Evolutionary conservation across 2,329 filamentous ascomycete species (phyloP), one percentile per base, ranked within the genome.

Genomic region (Penicillium polonicum): DNA sequence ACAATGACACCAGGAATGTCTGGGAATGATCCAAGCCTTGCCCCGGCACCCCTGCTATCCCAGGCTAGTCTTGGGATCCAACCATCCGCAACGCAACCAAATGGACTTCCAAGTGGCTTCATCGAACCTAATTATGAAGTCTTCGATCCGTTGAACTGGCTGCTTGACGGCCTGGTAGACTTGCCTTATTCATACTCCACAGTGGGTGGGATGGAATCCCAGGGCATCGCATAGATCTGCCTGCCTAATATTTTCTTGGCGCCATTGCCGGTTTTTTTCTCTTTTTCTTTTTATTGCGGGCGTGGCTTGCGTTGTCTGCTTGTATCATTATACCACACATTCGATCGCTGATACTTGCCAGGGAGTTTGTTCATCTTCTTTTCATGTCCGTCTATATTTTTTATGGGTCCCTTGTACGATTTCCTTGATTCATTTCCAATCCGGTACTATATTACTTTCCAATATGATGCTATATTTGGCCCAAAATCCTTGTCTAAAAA

Each of bases 131-230:
- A 86, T 66, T 92, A 92, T 73, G 90, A 96, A 72, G 91, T 95
- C 60, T 96, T 96, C 70, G 92, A 96, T 75, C 91, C 92, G 1
- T 82, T 96, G 68, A 91, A 93, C 73, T 97, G 92, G 92, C 91
- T 96, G 80, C 79, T 97, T 59, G 92, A 97, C 72, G 90, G 90
- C 15, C 80, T 93, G 35, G 81, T 94, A 59, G 89, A 92, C 70
- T 89, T 93, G 70, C 90, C 90, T 62, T 92, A 88, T 70, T 82
- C 80, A 12, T 88, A 84, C 67, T 79, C 82, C 38, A 84, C 88
- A 60, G 70, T 80, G 57, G 76, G 78, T 33, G 79, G 78, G 4
- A 68, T 82, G 57, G 80, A 81, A 60, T 62, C 74, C 12, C 71
- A 74, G 57, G 71, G 73, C 12, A 73, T 77, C 58, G 68, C 68